These are phyloP conservation scores for Fusarium fracticaudum DNA, from an alignment of 2,329 filamentous ascomycete genomes.

Conservation along the genomic window DNA sequence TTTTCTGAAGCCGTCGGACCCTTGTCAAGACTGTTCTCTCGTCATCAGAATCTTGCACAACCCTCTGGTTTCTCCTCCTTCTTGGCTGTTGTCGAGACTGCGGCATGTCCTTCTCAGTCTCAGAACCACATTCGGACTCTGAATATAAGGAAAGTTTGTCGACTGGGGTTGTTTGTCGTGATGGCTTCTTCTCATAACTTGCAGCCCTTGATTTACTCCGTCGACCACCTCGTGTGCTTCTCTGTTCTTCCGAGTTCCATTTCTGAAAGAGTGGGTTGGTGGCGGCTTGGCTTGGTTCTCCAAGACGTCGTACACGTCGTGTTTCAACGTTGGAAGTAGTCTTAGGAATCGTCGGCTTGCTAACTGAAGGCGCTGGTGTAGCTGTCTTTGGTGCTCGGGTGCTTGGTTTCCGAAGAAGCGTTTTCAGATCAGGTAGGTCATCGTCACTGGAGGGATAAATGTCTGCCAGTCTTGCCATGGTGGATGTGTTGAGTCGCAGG, in stretches of 20 bases:
- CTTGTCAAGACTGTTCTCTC: slow-evolving; percentile 30
- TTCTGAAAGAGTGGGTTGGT: slow-evolving; percentile 47
- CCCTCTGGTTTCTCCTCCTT: slow-evolving; percentile 12
- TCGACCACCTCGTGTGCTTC: not conserved
- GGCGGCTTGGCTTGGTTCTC: slow-evolving; percentile 28
- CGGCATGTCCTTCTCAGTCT: slow-evolving; percentile 18
- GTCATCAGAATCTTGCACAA: slow-evolving; percentile 36
- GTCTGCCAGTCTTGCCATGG: slow-evolving; percentile 45
- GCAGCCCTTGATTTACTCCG: not conserved
- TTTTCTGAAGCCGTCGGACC: slow-evolving; percentile 30
- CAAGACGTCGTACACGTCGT: slow-evolving; percentile 47
- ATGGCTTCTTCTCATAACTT: not conserved
- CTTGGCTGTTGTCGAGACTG: slow-evolving; percentile 3
- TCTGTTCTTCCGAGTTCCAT: slow-evolving; percentile 42
- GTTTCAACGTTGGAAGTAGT: slow-evolving; percentile 36
- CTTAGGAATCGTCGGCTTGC: slow-evolving; percentile 39
- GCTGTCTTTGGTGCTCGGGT: slow-evolving; percentile 25
- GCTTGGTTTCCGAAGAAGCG: slow-evolving; percentile 38
- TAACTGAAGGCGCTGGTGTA: slow-evolving; percentile 5
- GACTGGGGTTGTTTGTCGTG: not conserved
- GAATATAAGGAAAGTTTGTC: not conserved
- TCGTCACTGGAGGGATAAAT: slow-evolving; percentile 50
- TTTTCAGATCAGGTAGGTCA: slow-evolving; percentile 54
- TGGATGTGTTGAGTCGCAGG: not conserved
- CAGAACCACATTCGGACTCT: not conserved